Percentiles rank a stretch among this genome's conserved stretches.
These are phyloP conservation scores for Endogone sp. DNA, from an alignment of 192 early-diverging fungal genomes.

Conservation along the genomic window DNA sequence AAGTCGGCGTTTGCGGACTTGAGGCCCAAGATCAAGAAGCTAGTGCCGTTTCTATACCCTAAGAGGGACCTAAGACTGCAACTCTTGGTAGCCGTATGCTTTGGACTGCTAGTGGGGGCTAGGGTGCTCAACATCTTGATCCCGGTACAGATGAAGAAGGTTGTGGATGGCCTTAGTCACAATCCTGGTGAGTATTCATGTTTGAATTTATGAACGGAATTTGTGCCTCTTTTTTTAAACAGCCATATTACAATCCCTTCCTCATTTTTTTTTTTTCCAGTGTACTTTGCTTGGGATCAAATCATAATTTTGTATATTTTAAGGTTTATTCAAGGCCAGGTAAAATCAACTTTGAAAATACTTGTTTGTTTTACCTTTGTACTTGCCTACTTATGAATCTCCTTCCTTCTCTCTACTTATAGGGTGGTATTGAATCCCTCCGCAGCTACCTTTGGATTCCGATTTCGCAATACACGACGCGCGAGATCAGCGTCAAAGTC, in stretches of 20 bases:
- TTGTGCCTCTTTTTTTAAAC: too few species aligned
- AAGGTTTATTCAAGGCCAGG: conserved; percentile 65
- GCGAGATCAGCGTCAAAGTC: conserved; percentile 80
- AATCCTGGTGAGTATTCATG: conserved; percentile 10
- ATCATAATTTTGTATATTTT: conserved; percentile 52
- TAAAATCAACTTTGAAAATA: background rate
- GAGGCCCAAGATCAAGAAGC: conserved; percentile 42
- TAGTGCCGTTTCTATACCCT: conserved; percentile 81
- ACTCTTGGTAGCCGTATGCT: conserved; percentile 57
- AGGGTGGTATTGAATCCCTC: conserved; percentile 53
- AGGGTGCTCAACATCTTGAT: conserved; percentile 80
- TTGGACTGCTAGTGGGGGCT: conserved; percentile 52
- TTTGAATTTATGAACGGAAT: background rate
- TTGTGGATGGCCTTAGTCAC: conserved; percentile 58
- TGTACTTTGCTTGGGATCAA: conserved; percentile 41
- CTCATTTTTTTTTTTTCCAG: background rate
- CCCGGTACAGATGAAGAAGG: conserved; percentile 70
- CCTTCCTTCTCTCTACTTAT: background rate
- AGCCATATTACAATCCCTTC: background rate
- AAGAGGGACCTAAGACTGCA: conserved; percentile 48
- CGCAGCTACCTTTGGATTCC: conserved; percentile 86
- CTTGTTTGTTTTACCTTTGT: conserved; percentile 23
- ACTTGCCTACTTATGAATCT: conserved; percentile 23
- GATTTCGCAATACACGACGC: conserved; percentile 84
- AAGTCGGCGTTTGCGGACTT: conserved; percentile 35